phyloP scores from a whole-genome alignment of 805 yeast genomes.

The Candida saitoana region DNA sequence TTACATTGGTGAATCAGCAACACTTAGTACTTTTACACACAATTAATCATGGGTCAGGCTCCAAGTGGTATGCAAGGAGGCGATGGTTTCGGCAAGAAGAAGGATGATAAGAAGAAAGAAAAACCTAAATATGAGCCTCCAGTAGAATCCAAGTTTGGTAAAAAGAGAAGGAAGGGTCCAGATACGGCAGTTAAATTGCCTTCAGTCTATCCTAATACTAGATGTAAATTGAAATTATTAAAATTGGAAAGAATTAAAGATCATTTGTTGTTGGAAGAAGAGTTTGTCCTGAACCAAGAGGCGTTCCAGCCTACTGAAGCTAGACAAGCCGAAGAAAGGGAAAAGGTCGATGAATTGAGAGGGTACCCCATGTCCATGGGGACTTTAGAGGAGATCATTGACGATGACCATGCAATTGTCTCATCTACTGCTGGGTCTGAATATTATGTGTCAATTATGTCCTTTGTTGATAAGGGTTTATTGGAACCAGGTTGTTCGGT shows the following conservation, averaged over 20 bases:
- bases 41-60: slow-evolving; percentile 45
- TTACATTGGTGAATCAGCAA: no score
- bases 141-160: slow-evolving; percentile 88
- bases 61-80: slow-evolving; percentile 54
- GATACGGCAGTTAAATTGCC: slow-evolving; percentile 84
- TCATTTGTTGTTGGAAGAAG: slow-evolving; percentile 90
- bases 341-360: slow-evolving; percentile 90
- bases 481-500: slow-evolving; percentile 97
- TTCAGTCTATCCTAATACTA: slow-evolving; percentile 81
- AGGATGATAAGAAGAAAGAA: slow-evolving; percentile 64
- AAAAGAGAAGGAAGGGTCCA: slow-evolving; percentile 90
- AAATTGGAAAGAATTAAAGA: slow-evolving; percentile 96
- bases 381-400: slow-evolving; percentile 93
- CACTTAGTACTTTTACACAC: no score
- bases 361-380: slow-evolving; percentile 97
- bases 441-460: slow-evolving; percentile 90
- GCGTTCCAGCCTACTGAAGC: slow-evolving; percentile 94
- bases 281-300: slow-evolving; percentile 92
- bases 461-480: slow-evolving; percentile 94
- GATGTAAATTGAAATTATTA: slow-evolving; percentile 86
- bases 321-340: slow-evolving; percentile 92
- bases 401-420: slow-evolving; percentile 98
- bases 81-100: slow-evolving; percentile 45
- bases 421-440: slow-evolving; percentile 95
- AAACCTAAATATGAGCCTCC: slow-evolving; percentile 99